Evolutionary conservation across 352 stramenopile species (phyloP).

Genomic region (Globisporangium viniferum): DNA sequence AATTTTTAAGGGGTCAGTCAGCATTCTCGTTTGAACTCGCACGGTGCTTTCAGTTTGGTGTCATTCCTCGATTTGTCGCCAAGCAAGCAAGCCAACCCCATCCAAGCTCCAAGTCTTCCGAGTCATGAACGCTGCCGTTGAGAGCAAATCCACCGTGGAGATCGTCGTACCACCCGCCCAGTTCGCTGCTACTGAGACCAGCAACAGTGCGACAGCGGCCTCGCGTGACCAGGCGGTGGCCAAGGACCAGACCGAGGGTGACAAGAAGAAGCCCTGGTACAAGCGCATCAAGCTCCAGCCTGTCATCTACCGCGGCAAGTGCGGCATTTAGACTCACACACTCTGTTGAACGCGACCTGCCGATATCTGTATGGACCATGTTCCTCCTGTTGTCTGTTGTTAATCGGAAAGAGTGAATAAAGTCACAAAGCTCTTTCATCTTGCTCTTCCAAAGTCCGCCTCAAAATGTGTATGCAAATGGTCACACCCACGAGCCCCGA

Average conservation of each 20-base stretch:
- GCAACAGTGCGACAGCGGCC: background rate
- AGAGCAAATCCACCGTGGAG: slow-evolving; percentile 4
- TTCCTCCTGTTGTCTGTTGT: too few species aligned
- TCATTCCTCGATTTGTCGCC: background rate
- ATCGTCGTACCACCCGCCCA: background rate
- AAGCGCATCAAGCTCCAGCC: slow-evolving; percentile 22
- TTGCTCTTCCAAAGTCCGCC: too few species aligned
- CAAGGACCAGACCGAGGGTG: background rate
- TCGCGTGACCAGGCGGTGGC: background rate
- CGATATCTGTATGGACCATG: too few species aligned
- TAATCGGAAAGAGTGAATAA: too few species aligned
- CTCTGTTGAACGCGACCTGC: too few species aligned
- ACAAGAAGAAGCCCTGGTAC: slow-evolving; percentile 20
- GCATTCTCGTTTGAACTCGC: too few species aligned
- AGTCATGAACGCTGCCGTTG: slow-evolving; percentile 8
- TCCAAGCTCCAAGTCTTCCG: background rate
- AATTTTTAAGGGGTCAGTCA: too few species aligned
- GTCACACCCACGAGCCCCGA: too few species aligned
- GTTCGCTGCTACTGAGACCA: background rate
- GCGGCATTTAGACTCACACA: background rate
- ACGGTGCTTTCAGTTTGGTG: too few species aligned
- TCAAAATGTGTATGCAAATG: too few species aligned
- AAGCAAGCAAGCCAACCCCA: background rate
- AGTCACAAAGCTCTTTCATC: too few species aligned
- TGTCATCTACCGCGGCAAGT: slow-evolving; percentile 21